Evolutionary conservation across 768 basidiomycete genomes (phyloP), one percentile per base, ranked within the genome.

Genomic region (Mycena haematopus): DNA sequence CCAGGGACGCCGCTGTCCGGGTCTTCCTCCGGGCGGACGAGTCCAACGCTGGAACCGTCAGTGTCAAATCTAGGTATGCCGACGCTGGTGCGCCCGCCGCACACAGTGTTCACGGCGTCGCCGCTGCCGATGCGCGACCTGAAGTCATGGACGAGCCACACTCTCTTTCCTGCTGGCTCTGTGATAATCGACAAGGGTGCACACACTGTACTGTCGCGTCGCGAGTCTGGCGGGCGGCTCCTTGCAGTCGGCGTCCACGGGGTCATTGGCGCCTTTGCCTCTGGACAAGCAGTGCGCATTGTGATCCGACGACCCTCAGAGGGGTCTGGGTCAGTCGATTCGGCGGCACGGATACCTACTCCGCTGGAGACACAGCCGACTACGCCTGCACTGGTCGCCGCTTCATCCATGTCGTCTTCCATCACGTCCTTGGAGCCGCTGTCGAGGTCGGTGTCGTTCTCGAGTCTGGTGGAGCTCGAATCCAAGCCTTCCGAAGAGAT

Each of bases 71-170:
- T 71, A 1, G 69, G 69, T 9, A 64, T 64, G 27, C 68, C 70
- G 21, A 38, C 70, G 19, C 59, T 76, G 14, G 65, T 65, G 52
- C 78, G 91, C 7, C 96, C 94, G 13, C 86, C 90, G 0, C 96
- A 99, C 71, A 99, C 97, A 1, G 74, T 95, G 27, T 99, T 99
- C 79, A 82, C 84, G 25, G 88, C 94, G 2, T 86, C 92, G 13
- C 62, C 79, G 0, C 74, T 79, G n/a, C 92, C 93, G 1, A 80
- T 92, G 70, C 83, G 85, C 44, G 96, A 97, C 70, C 84, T 97
- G 51, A 96, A 98, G 69, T 88, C 92, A 57, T 99, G 97, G 97
- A 96, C 96, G 29, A 87, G 89, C n/a, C 95, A 99, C 75, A 98
- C 96, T 0, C 81, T 99, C 17, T 87, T 87, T 62, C 92, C 96